Evolutionary conservation across 495 filamentous ascomycete species (phyloP).

Genomic region (Penicillium alfredii): DNA sequence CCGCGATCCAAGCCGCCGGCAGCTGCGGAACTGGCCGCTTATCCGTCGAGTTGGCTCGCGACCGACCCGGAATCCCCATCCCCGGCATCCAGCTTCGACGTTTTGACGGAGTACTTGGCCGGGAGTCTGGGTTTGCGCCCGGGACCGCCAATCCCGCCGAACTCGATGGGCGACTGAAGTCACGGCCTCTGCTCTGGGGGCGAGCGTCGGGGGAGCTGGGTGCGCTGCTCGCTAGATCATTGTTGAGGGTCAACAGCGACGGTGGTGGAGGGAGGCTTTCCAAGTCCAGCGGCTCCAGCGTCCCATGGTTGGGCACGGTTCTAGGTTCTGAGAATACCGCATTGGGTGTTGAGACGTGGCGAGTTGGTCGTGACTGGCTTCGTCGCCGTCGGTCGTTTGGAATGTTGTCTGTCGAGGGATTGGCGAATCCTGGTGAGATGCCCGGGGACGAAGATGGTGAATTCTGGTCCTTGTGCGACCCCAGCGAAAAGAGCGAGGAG

Average conservation of each 20-base stretch:
- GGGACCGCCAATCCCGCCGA: constrained; percentile 35
- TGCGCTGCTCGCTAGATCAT: constrained; percentile 34
- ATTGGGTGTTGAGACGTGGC: constrained; percentile 34
- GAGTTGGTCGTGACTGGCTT: constrained; percentile 34
- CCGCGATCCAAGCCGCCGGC: constrained; percentile 58
- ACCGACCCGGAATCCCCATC: constrained; percentile 43
- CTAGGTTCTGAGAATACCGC: constrained; percentile 25
- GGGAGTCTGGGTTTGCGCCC: constrained; percentile 31
- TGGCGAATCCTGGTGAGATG: no score
- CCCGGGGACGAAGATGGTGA: constrained; percentile 26
- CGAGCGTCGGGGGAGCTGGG: constrained; percentile 29
- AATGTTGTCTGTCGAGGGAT: constrained; percentile 18
- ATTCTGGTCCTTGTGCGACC: constrained; percentile 33
- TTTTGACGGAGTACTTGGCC: constrained; percentile 39
- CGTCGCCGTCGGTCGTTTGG: constrained; percentile 23
- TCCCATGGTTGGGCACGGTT: constrained; percentile 21
- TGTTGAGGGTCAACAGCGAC: constrained; percentile 38
- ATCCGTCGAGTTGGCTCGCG: constrained; percentile 34
- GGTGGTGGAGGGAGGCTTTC: constrained; percentile 39
- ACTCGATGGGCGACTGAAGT: constrained; percentile 33
- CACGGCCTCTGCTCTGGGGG: constrained; percentile 38
- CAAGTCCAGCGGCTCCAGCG: constrained; percentile 29
- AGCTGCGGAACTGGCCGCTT: constrained; percentile 13
- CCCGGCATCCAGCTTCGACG: constrained; percentile 53
- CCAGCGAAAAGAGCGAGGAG: constrained; percentile 43